Evolutionary conservation across 331 rosid genomes (phyloP), one percentile per base, ranked within the genome.

Genomic region (Dryas integrifolia): DNA sequence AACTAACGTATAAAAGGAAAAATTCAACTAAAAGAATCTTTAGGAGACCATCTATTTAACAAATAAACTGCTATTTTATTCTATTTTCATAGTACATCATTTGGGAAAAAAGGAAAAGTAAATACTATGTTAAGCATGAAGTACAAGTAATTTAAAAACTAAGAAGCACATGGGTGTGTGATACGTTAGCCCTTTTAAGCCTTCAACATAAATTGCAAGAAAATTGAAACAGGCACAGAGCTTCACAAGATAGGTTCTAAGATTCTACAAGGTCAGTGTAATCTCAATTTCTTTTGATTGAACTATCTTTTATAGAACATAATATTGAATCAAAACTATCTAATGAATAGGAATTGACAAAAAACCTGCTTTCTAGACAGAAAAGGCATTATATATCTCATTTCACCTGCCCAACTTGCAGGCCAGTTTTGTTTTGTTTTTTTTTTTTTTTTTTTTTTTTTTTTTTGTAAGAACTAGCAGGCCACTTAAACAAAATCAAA

Each of bases 1-100:
- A 45, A 69, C 14, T 46, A 68, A 76, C 49, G 51, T 30, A 3
- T 11, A 70, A 55, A 70, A 41, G 40, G 47, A 7, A 45, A 39
- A 62, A 38, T 16, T 62, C 24, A 77, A 38, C 18, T 7, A 38
- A n/a, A 49, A 51, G 38, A 59, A 72, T 35, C 58, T n/a, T 1
- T 9, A 50, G 57, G 21, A 44, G 13, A 7, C 15, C 77, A 60
- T 60, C 51, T 16, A n/a, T 38, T 68, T 46, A 58, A 45, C 65
- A 12, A 9, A 58, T 45, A 3, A 58, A 15, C 58, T 15, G 6
- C 57, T 4, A 44, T 44, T 9, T 15, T 72, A 30, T 15, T 58
- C 35, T 38, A 58, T 46, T 58, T 15, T 1, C 16, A 16, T 12
- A 13, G 13, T 53, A 70, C 15, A 26, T 21, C 57, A 46, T 39